Conservation (phyloP, 2,329 filamentous ascomycete species). For the Domatiomyces globalis region DNA sequence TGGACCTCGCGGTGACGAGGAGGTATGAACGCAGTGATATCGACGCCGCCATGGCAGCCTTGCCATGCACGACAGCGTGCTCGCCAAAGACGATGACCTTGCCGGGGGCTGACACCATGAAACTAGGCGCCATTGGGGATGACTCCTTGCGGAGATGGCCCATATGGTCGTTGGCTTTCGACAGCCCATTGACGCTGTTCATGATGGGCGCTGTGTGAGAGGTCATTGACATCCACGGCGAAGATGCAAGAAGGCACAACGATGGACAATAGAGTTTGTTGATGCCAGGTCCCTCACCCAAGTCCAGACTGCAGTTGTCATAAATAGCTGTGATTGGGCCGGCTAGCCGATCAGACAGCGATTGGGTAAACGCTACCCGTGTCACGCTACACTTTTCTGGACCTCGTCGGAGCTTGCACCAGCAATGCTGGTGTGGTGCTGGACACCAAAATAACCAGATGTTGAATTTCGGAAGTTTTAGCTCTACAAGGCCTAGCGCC, state of each 20-base stretch:
- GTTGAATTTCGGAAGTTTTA: too few species aligned
- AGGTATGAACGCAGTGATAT: constrained; percentile 94
- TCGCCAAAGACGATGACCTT: constrained; percentile 98
- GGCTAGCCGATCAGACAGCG: too few species aligned
- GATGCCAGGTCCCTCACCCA: too few species aligned
- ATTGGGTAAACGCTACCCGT: too few species aligned
- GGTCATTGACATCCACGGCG: neutral
- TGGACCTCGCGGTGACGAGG: constrained; percentile 84
- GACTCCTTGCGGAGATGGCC: constrained; percentile 27
- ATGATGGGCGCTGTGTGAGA: neutral
- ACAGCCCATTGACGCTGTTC: constrained; percentile 7
- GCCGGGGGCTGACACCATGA: constrained; percentile 95
- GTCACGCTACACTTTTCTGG: too few species aligned
- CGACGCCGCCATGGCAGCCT: constrained; percentile 87
- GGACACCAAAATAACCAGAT: too few species aligned
- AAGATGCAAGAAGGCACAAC: neutral
- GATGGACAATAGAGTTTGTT: too few species aligned
- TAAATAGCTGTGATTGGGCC: too few species aligned
- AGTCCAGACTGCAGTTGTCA: too few species aligned
- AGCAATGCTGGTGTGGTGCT: too few species aligned
- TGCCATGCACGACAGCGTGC: constrained; percentile 94
- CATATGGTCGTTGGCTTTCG: constrained; percentile 8
- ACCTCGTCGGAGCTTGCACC: too few species aligned
- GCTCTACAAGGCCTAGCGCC: too few species aligned
- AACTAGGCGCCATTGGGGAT: constrained; percentile 61